A percentile compares a stretch with the other conserved stretches of the same genome.
phyloP scores from a whole-genome alignment of 352 stramenopile species.

The Aphanomyces cochlioides region DNA sequence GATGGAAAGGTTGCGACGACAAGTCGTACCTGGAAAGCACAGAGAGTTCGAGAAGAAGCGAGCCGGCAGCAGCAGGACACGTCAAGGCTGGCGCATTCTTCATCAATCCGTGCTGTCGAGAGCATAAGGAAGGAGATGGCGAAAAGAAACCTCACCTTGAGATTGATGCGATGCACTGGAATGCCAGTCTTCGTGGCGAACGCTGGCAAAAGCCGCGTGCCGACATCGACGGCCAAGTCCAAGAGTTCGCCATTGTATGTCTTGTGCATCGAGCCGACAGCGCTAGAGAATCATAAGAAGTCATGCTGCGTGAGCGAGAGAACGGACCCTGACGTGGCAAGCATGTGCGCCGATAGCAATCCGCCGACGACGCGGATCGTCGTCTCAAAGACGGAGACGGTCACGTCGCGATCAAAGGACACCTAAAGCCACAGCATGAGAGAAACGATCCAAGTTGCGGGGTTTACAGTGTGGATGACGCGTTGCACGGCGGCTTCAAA shows the following conservation, averaged over 20 bases:
- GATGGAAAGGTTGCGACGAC: neutral
- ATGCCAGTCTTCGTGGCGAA: conserved; percentile 96
- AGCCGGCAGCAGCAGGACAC: conserved; percentile 93
- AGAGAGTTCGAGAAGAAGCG: conserved; percentile 95
- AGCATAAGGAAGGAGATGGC: neutral
- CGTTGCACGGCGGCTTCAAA: conserved; percentile 69
- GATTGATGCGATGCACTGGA: conserved; percentile 96
- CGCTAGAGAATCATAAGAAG: conserved; percentile 1
- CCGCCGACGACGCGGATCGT: conserved; percentile 91
- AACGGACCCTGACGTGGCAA: conserved; percentile 58
- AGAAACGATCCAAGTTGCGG: neutral
- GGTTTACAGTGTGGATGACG: conserved; percentile 37
- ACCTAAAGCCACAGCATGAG: conserved; percentile 33
- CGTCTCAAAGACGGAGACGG: conserved; percentile 90
- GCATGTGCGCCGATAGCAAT: conserved; percentile 87
- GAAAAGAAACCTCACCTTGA: conserved; percentile 58
- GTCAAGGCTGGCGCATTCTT: conserved; percentile 84
- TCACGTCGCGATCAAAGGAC: conserved; percentile 84
- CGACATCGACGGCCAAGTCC: conserved; percentile 91
- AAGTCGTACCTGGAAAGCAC: conserved; percentile 82
- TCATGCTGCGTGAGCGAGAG: conserved; percentile 50
- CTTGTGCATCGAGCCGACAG: conserved; percentile 31
- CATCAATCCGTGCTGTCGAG: conserved; percentile 39
- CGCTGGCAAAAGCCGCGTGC: conserved; percentile 90
- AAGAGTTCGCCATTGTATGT: conserved; percentile 93